Evolutionary conservation across 202 grass and related monocot genomes (phyloP), one percentile per base, ranked within the genome.

Genomic region (Setaria viridis): DNA sequence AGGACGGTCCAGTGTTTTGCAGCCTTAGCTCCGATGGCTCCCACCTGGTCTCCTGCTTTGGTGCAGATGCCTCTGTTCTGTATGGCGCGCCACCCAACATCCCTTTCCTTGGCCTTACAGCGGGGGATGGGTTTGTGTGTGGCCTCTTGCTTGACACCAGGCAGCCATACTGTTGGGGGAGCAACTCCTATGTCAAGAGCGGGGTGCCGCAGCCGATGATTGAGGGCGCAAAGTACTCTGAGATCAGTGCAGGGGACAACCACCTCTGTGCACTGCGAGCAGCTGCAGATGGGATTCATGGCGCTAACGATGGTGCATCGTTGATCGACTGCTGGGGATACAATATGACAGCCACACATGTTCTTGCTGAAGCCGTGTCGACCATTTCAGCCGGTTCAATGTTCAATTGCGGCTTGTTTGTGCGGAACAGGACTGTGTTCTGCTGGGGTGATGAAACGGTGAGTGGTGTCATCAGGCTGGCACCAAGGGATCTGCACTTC

Each of bases 131-230:
- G 12, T 99, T 99, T 70, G 90, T 94, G 1, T 99, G 97, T 65
- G 97, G 97, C 17, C 93, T 99, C 39, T 76, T 96, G 67, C 64
- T 96, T n/a, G 97, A 97, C 17, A 88, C 97, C n/a, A 89, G 77
- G 16, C 97, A 99, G 85, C 97, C 94, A 10, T 99, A 99, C 58
- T 99, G 97, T 75, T 99, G 97, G 97, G 97, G 97, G 13, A 97
- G 94, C 62, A 99, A 99, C 77, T 87, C 91, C 30, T 96, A 94
- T 83, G 97, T 97, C 47, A 96, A 96, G 79, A 96, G 94, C 62
- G 97, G 97, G 17, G 97, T 99, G 76, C 97, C 97, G 7, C 97
- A 99, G 83, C 97, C 97, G 3, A 99, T 99, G 88, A 78, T 90
- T 4, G 97, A 99, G 94, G 88, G 88, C 0, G 94, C 89, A 2